Evolutionary conservation across 495 filamentous ascomycete genomes (phyloP).

Genomic region (Aspergillus conjunctus): DNA sequence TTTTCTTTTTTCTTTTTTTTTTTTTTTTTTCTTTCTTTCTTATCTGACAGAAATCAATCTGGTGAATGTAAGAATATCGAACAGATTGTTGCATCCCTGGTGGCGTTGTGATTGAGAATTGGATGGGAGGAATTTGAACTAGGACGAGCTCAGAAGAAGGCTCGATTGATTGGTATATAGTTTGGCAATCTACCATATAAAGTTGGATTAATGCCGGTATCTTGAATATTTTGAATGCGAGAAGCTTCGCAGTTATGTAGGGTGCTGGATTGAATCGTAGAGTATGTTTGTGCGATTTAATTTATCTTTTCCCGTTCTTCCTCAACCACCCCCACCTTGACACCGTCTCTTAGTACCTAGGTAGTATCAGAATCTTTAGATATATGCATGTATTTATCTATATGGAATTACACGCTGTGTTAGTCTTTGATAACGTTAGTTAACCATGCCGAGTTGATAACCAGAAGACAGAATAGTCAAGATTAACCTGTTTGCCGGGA

Average conservation of each 20-base stretch:
- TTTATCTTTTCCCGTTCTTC: too few relatives aligned
- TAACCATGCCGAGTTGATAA: too few relatives aligned
- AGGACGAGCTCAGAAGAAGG: constrained; percentile 3
- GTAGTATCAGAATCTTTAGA: too few relatives aligned
- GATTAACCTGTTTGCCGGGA: too few relatives aligned
- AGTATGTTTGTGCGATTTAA: too few relatives aligned
- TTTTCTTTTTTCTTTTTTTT: constrained; percentile 5
- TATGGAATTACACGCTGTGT: too few relatives aligned
- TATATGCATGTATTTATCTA: too few relatives aligned
- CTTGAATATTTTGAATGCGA: neutral
- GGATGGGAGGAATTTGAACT: constrained; percentile 2
- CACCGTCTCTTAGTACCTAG: too few relatives aligned
- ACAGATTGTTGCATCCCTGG: constrained; percentile 19
- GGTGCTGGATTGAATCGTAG: too few relatives aligned
- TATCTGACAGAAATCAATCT: neutral
- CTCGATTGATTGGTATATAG: constrained; percentile 15
- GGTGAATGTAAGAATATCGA: constrained; percentile 18
- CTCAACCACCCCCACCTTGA: too few relatives aligned
- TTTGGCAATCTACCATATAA: constrained; percentile 8
- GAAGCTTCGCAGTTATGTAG: neutral
- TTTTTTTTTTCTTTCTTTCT: constrained; percentile 10
- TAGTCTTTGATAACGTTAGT: too few relatives aligned
- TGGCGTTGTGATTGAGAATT: constrained; percentile 2
- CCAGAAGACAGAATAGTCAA: too few relatives aligned
- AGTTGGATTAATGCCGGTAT: neutral